A percentile compares a stretch with the other conserved stretches of the same genome.
These are phyloP conservation scores for Xylariomycetidae sp. DNA, from an alignment of 2,329 filamentous ascomycete species.

Conservation along the genomic window DNA sequence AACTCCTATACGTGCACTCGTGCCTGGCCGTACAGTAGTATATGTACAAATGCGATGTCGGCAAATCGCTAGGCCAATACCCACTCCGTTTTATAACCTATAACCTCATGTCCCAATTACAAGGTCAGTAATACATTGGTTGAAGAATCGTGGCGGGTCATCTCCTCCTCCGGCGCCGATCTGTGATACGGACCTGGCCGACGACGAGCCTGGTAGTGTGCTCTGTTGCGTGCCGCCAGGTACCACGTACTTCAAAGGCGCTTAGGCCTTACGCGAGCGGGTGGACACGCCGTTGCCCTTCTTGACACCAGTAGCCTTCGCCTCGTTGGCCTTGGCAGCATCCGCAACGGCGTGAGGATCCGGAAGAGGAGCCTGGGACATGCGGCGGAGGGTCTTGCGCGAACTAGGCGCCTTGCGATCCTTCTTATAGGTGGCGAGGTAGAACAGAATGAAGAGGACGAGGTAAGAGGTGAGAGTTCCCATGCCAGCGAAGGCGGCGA, in stretches of 20 bases:
- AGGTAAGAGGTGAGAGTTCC: slow-evolving; percentile 91
- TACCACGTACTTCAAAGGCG: slow-evolving; percentile 2
- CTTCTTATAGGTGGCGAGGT: slow-evolving; percentile 93
- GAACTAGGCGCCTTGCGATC: slow-evolving; percentile 71
- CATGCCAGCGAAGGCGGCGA: slow-evolving; percentile 88
- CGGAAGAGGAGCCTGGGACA: slow-evolving; percentile 63
- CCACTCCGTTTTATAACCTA: slow-evolving; percentile 13
- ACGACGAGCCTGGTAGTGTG: slow-evolving; percentile 4
- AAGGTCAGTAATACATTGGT: slow-evolving; percentile 27
- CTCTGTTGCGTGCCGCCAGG: slow-evolving; percentile 3
- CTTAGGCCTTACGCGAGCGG: slow-evolving; percentile 65
- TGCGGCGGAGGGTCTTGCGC: slow-evolving; percentile 67
- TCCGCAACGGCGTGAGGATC: slow-evolving; percentile 74
- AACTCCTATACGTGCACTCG: slow-evolving; percentile 21
- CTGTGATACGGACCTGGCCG: slow-evolving; percentile 1
- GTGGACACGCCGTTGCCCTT: slow-evolving; percentile 55
- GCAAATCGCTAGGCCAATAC: slow-evolving; percentile 10
- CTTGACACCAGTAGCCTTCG: slow-evolving; percentile 49
- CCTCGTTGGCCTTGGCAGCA: slow-evolving; percentile 45
- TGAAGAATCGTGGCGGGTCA: slow-evolving; percentile 10
- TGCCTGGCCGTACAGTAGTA: slow-evolving; percentile 13
- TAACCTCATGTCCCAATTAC: slow-evolving; percentile 20
- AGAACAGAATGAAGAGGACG: slow-evolving; percentile 98
- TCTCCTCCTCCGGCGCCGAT: slow-evolving; percentile 1
- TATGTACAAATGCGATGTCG: slow-evolving; percentile 19